These are phyloP conservation scores for Hypoxylon cercidicola DNA, from an alignment of 495 filamentous ascomycete genomes.

Conservation along the genomic window DNA sequence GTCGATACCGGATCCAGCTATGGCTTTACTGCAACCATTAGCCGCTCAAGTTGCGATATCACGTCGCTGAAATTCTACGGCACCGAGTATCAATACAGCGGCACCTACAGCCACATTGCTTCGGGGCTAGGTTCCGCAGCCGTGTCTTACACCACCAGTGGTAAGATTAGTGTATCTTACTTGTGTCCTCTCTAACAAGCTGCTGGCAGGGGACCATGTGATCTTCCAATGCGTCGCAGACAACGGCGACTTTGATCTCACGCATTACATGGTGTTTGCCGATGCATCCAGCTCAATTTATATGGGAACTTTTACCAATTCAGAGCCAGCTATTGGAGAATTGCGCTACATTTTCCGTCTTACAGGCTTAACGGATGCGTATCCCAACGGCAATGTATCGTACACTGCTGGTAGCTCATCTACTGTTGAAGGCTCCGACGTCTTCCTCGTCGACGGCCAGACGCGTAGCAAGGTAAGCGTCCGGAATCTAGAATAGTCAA, in stretches of 20 bases:
- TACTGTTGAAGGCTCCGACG: slow-evolving; percentile 64
- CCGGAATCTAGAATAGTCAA: background rate
- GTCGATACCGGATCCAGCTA: slow-evolving; percentile 58
- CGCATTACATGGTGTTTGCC: slow-evolving; percentile 64
- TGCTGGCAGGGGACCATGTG: slow-evolving; percentile 52
- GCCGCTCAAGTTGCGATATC: slow-evolving; percentile 61
- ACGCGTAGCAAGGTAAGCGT: slow-evolving; percentile 64
- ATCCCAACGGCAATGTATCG: slow-evolving; percentile 48
- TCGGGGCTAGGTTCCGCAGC: slow-evolving; percentile 64
- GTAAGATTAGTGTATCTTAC: slow-evolving; percentile 9
- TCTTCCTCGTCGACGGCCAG: slow-evolving; percentile 61
- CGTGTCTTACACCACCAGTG: slow-evolving; percentile 51
- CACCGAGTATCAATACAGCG: slow-evolving; percentile 59
- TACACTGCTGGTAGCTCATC: slow-evolving; percentile 52
- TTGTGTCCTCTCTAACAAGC: slow-evolving; percentile 20
- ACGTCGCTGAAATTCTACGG: slow-evolving; percentile 62
- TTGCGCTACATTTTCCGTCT: slow-evolving; percentile 67
- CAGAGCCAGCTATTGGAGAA: slow-evolving; percentile 64
- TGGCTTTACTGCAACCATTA: slow-evolving; percentile 60
- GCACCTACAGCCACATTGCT: slow-evolving; percentile 62
- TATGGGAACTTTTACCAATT: slow-evolving; percentile 66
- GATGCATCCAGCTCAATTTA: slow-evolving; percentile 62
- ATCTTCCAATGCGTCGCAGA: slow-evolving; percentile 59
- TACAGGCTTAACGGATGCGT: slow-evolving; percentile 59
- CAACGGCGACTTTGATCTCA: slow-evolving; percentile 56